Evolutionary conservation across 2,329 filamentous ascomycete species (phyloP).

Genomic region (Phialemoniopsis sp.): DNA sequence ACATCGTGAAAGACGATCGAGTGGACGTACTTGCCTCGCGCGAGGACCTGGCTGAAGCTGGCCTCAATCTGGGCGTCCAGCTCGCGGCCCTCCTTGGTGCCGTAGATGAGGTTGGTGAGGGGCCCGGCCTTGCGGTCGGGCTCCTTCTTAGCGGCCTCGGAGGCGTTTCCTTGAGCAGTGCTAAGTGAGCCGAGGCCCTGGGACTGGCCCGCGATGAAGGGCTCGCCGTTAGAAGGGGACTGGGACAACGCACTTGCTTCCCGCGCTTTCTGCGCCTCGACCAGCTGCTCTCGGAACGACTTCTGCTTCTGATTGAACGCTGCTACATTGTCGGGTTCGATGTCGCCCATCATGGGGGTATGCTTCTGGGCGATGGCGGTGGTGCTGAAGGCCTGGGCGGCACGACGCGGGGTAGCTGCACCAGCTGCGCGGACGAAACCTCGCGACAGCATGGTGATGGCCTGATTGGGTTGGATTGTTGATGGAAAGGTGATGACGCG

Average conservation of each 20-base stretch:
- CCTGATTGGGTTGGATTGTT: slow-evolving; percentile 14
- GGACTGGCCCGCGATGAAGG: slow-evolving; percentile 17
- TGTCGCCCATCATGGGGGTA: slow-evolving; percentile 79
- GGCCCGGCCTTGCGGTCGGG: slow-evolving; percentile 65
- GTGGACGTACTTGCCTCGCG: slow-evolving; percentile 96
- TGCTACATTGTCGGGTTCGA: slow-evolving; percentile 66
- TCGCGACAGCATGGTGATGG: slow-evolving; percentile 43
- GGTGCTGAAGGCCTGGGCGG: slow-evolving; percentile 53
- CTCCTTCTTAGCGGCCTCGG: slow-evolving; percentile 53
- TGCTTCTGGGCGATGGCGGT: slow-evolving; percentile 37
- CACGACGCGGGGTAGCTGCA: slow-evolving; percentile 37
- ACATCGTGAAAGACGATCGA: slow-evolving; percentile 96
- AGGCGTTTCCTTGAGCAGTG: slow-evolving; percentile 52
- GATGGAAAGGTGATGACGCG: neutral
- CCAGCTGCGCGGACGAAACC: slow-evolving; percentile 44
- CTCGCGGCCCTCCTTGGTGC: slow-evolving; percentile 90
- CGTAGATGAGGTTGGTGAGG: slow-evolving; percentile 88
- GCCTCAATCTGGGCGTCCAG: slow-evolving; percentile 94
- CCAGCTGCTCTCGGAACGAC: slow-evolving; percentile 78
- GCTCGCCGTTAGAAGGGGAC: slow-evolving; percentile 9
- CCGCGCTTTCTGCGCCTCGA: slow-evolving; percentile 73
- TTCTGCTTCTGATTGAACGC: slow-evolving; percentile 81
- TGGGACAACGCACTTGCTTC: slow-evolving; percentile 71
- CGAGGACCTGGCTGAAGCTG: slow-evolving; percentile 91
- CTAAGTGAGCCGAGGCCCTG: slow-evolving; percentile 58